A percentile compares a stretch with the other conserved stretches of the same genome.
phyloP scores from a whole-genome alignment of 805 yeast genomes.

The Candida fluviatilis region DNA sequence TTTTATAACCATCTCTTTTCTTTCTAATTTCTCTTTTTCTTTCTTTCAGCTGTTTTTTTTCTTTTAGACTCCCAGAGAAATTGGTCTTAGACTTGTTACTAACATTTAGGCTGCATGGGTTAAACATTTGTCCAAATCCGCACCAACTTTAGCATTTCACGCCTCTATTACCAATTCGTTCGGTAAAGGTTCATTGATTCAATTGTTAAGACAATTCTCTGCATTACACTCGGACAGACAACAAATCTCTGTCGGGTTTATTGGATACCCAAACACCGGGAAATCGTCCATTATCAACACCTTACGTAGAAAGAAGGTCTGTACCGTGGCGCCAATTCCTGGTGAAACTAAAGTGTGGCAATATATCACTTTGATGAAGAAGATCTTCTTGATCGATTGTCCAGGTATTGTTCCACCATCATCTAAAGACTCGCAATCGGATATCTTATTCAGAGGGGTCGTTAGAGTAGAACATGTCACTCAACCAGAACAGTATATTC shows the following conservation, averaged over 20 bases:
- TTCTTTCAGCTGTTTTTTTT: conserved; percentile 1
- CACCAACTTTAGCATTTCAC: conserved; percentile 95
- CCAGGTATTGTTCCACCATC: conserved; percentile 99
- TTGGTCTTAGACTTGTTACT: conserved; percentile 8
- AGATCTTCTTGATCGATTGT: conserved; percentile 92
- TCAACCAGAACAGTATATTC: conserved; percentile 91
- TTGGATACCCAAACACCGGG: conserved; percentile 98
- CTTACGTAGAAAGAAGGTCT: conserved; percentile 88
- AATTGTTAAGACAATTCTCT: conserved; percentile 88
- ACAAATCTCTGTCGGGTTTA: conserved; percentile 94
- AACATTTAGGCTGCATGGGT: conserved; percentile 93
- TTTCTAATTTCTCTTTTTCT: conserved; percentile 4
- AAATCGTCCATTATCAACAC: conserved; percentile 95
- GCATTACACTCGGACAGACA: conserved; percentile 87
- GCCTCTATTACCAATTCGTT: conserved; percentile 96
- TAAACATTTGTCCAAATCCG: conserved; percentile 83
- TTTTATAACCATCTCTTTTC: conserved; percentile 6
- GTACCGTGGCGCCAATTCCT: conserved; percentile 96
- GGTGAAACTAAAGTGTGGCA: conserved; percentile 99
- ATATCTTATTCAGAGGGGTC: conserved; percentile 91
- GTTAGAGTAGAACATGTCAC: conserved; percentile 98
- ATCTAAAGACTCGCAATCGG: conserved; percentile 81
- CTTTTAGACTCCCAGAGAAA: not conserved
- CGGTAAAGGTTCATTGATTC: conserved; percentile 95
- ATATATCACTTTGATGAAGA: conserved; percentile 94